Base-by-base conservation (phyloP, 768 basidiomycete genomes). In the Suillus ampliporus region DNA sequence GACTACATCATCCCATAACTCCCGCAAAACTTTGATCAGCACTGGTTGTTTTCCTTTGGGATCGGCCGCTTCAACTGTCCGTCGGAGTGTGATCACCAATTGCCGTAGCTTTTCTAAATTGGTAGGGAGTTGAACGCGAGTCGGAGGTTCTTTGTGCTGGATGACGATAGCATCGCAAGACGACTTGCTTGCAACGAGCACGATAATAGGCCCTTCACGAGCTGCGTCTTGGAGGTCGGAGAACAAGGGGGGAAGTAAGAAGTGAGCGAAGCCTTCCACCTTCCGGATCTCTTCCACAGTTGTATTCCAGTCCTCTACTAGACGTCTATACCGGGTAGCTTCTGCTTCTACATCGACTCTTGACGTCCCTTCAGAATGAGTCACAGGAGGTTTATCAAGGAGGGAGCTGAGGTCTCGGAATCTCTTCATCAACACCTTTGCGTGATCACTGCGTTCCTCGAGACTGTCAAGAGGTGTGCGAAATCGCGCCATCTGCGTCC, bases 141-240 rank as follows among this genome's bases (percentile, higher is more conserved):
- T 31, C 38, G 46, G 51, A 19, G 43, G 46, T 17, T 35, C 31
- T 17, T 31, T 21, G 17, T 44, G 46, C 14, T 57, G 58, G 21
- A 59, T 62, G 23, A 66, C 66, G n/a, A 63, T 23, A n/a, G 58
- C 62, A 53, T 64, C 46, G 38, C 60, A 59, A 57, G 62, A 54
- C 31, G 40, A 56, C 26, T 13, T 26, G 40, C 38, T 47, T 8
- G 44, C 61, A 35, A 48, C 41, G n/a, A 61, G 34, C 4, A 61
- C 48, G 21, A 61, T 61, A 13, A 61, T 46, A 2, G 53, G 61
- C 10, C 61, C 61, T 31, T 48, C 61, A 15, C 26, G 37, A 46
- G 52, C 61, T 35, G 62, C 66, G 6, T 21, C 35, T 10, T 26
- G 40, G 3, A 67, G 48, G 11, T 57, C 61, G 2, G 31, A n/a